Conservation (phyloP, 768 basidiomycete species). For the Russula earlei region DNA sequence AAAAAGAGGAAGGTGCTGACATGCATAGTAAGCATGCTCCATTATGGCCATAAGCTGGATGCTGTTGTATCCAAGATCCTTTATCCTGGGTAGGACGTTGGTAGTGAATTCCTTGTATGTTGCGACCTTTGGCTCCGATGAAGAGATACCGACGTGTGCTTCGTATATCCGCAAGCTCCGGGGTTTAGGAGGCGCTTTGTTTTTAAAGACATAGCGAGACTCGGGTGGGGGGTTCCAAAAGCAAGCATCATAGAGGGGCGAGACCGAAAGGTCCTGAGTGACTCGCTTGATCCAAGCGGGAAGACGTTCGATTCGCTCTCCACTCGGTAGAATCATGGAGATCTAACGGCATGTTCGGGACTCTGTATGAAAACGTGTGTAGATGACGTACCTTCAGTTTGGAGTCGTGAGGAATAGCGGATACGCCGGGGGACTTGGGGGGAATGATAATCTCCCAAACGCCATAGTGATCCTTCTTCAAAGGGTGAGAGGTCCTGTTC, state of each 20-base stretch:
- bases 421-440: conserved; percentile 53
- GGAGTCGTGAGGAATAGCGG: conserved; percentile 87
- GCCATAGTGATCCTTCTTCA: conserved; percentile 79
- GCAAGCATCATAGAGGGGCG: conserved; percentile 90
- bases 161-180: conserved; percentile 80
- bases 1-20: conserved; percentile 37
- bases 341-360: conserved; percentile 43
- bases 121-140: conserved; percentile 77
- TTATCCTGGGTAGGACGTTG: conserved; percentile 79
- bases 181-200: conserved; percentile 60
- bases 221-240: conserved; percentile 91
- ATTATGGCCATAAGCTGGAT: conserved; percentile 99
- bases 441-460: conserved; percentile 82
- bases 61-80: conserved; percentile 86
- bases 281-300: conserved; percentile 94
- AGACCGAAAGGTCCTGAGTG: conserved; percentile 84
- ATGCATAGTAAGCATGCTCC: conserved; percentile 98
- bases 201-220: conserved; percentile 73
- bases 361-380: neutral
- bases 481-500: conserved; percentile 76
- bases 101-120: conserved; percentile 93
- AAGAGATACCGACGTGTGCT: conserved; percentile 96
- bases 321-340: conserved; percentile 76
- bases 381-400: conserved; percentile 64
- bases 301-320: conserved; percentile 79